phyloP scores from a whole-genome alignment of 805 yeast species.

The Metschnikowia cerradonensis region DNA sequence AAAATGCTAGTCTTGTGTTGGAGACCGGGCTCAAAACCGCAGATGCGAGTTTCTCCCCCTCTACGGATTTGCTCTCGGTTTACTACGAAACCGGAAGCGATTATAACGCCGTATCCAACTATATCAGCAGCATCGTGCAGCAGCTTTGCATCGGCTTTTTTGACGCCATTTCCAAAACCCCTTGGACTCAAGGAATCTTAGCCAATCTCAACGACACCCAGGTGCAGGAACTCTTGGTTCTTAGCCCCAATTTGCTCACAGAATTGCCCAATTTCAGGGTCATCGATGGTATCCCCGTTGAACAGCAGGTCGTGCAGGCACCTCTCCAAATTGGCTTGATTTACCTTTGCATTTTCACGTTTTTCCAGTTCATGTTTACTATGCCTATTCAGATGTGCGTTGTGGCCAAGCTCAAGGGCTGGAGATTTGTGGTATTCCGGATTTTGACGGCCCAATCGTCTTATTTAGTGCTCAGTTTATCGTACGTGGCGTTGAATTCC shows the following conservation, averaged over 20 bases:
- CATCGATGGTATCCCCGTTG: conserved; percentile 25
- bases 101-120: conserved; percentile 27
- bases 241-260: conserved; percentile 24
- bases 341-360: conserved; percentile 30
- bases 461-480: conserved; percentile 25
- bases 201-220: conserved; percentile 9
- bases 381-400: conserved; percentile 25
- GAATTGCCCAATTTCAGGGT: conserved; percentile 21
- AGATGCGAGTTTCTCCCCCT: conserved; percentile 17
- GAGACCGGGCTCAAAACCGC: conserved; percentile 17
- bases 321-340: conserved; percentile 32
- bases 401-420: conserved; percentile 25
- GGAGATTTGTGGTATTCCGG: conserved; percentile 22
- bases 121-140: conserved; percentile 18
- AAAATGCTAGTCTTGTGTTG: conserved; percentile 26
- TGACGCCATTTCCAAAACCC: conserved; percentile 17
- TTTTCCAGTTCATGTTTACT: conserved; percentile 31
- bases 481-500: conserved; percentile 26
- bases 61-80: conserved; percentile 21
- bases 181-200: conserved; percentile 18
- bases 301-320: conserved; percentile 24
- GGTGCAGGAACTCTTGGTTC: conserved; percentile 7
- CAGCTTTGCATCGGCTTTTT: conserved; percentile 16
- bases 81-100: conserved; percentile 33
- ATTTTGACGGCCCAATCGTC: conserved; percentile 26